These are phyloP conservation scores for Jamesozyma hellenica DNA, from an alignment of 805 yeast species.

Conservation along the genomic window DNA sequence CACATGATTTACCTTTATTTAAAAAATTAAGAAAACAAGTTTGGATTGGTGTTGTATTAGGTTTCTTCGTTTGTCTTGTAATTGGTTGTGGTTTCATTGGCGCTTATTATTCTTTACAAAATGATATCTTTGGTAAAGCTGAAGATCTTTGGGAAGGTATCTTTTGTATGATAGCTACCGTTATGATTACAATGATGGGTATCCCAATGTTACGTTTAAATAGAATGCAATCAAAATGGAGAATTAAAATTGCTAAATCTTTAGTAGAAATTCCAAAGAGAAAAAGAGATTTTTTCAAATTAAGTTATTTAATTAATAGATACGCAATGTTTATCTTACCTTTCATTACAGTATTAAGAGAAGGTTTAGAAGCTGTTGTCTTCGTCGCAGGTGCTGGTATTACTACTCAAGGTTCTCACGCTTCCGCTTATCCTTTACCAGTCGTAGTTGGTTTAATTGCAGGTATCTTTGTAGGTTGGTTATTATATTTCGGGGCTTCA, in stretches of 20 bases:
- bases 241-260: conserved; percentile 84
- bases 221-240: conserved; percentile 96
- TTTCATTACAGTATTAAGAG: conserved; percentile 83
- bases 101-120: conserved; percentile 70
- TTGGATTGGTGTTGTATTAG: conserved; percentile 71
- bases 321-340: conserved; percentile 87
- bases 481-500: conserved; percentile 76
- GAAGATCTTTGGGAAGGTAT: conserved; percentile 98
- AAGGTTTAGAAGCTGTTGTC: conserved; percentile 93
- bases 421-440: conserved; percentile 84
- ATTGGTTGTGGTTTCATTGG: conserved; percentile 93
- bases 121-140: conserved; percentile 74
- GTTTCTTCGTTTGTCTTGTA: conserved; percentile 67
- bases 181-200: conserved; percentile 89
- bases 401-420: conserved; percentile 39
- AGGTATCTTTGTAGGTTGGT: conserved; percentile 60
- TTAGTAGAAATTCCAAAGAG: conserved; percentile 48
- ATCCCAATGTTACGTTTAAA: conserved; percentile 91
- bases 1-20: conserved; percentile 43
- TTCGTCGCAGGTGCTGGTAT: conserved; percentile 95
- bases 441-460: conserved; percentile 77
- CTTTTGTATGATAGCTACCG: conserved; percentile 80
- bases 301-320: conserved; percentile 52
- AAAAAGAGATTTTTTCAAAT: conserved; percentile 41
- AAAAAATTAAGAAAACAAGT: conserved; percentile 64